Evolutionary conservation across 1,139 yeast genomes (phyloP).

Genomic region (Entelexis paramagnoliae): DNA sequence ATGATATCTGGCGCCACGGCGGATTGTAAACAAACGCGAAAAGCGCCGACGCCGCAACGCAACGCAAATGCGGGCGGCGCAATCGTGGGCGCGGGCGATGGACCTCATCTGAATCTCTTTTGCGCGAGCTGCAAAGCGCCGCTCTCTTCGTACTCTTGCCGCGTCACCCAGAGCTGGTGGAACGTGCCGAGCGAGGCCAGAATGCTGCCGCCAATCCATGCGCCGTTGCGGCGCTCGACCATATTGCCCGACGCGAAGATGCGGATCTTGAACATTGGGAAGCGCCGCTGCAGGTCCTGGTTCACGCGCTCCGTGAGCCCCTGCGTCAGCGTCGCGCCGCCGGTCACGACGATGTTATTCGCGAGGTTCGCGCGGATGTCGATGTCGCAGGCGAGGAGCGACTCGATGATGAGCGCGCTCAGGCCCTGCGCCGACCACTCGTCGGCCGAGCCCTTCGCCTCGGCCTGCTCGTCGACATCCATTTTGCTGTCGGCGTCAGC

Average conservation of each 20-base stretch:
- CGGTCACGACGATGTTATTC: conserved; percentile 84
- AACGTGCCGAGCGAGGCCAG: conserved; percentile 88
- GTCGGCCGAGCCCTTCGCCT: conserved; percentile 19
- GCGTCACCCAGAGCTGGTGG: conserved; percentile 90
- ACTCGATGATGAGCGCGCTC: conserved; percentile 57
- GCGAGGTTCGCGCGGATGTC: conserved; percentile 86
- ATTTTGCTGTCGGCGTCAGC: conserved; percentile 7
- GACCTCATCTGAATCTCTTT: conserved; percentile 28
- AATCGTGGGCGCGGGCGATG: no score
- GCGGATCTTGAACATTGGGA: conserved; percentile 89
- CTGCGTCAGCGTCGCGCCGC: conserved; percentile 79
- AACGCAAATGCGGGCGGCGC: no score
- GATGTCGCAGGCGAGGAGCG: conserved; percentile 60
- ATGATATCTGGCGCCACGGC: no score
- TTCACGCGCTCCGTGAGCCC: conserved; percentile 76
- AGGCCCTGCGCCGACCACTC: conserved; percentile 38
- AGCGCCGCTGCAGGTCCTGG: conserved; percentile 56
- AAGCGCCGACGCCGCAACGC: no score
- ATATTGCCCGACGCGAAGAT: conserved; percentile 81
- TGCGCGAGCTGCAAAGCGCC: conserved; percentile 63
- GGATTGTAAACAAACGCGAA: no score
- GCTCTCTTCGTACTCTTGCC: conserved; percentile 81
- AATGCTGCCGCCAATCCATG: conserved; percentile 96
- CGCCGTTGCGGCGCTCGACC: conserved; percentile 69
- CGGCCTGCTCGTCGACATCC: conserved; percentile 17